Conservation (phyloP, 176 grass and related monocot genomes). For the Musa schizocarpa region DNA sequence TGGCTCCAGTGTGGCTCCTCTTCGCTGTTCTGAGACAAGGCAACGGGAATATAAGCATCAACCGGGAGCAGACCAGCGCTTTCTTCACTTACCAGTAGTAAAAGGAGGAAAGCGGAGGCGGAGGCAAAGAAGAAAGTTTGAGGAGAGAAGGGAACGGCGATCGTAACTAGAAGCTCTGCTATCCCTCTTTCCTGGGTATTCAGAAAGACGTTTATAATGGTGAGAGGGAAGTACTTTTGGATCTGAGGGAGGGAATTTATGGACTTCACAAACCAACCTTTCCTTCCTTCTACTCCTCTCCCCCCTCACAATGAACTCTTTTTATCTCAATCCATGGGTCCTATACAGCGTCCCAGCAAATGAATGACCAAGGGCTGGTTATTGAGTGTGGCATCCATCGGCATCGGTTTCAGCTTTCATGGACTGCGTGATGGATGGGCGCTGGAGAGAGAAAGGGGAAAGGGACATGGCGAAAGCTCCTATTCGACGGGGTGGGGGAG, state of each 20-base stretch:
- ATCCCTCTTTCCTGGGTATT: background rate
- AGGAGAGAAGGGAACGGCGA: background rate
- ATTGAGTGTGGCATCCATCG: conserved; percentile 8
- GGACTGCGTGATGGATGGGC: background rate
- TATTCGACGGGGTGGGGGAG: background rate
- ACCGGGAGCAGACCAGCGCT: background rate
- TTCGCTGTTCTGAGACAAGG: no score
- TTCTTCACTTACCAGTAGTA: conserved; percentile 1
- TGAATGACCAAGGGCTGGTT: conserved; percentile 3
- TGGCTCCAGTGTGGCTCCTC: background rate
- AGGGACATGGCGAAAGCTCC: conserved; percentile 8
- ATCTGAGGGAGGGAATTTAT: background rate
- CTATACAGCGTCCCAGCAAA: background rate
- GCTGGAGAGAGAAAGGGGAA: conserved; percentile 8
- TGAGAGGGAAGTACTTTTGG: background rate
- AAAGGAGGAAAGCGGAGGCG: background rate
- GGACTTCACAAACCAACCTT: background rate
- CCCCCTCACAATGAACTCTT: background rate
- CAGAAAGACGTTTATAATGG: background rate
- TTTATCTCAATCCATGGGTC: background rate
- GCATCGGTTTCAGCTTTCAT: conserved; percentile 7
- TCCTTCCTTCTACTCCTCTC: background rate
- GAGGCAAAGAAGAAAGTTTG: background rate
- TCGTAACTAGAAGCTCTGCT: background rate
- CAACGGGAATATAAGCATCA: no score